Conservation (phyloP, 208 protist genomes). For the Trypanosoma mega region DNA sequence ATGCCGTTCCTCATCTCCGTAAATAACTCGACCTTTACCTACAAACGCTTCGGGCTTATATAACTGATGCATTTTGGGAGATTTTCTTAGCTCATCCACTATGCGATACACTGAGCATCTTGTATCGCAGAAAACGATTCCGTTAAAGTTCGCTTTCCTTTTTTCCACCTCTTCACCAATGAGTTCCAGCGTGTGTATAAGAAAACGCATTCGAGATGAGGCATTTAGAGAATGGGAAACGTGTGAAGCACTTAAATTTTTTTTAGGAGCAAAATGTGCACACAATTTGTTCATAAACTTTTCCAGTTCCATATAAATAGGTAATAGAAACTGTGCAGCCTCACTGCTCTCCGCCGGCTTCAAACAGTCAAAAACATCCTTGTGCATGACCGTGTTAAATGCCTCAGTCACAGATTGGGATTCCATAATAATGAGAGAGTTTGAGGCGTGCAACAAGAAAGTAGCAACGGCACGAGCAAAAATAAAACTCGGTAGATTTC, state of each 20-base stretch:
- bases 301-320: constrained; percentile 8
- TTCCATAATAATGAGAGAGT: constrained; percentile 3
- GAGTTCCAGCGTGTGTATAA: constrained; percentile 22
- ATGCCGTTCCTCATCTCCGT: constrained; percentile 16
- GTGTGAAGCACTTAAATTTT: not conserved
- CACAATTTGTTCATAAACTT: not conserved
- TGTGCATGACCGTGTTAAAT: constrained; percentile 7
- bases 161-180: not conserved
- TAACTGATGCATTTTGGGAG: not conserved
- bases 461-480: constrained; percentile 4
- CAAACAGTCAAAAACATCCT: constrained; percentile 10
- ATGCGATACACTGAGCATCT: constrained; percentile 21
- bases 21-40: constrained; percentile 29
- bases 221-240: not conserved
- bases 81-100: constrained; percentile 10
- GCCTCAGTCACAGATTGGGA: not conserved
- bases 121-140: constrained; percentile 41
- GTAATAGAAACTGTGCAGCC: not conserved
- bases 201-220: constrained; percentile 21
- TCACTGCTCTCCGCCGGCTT: not conserved
- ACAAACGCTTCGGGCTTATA: constrained; percentile 26
- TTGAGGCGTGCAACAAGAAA: constrained; percentile 10
- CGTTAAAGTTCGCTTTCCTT: not conserved
- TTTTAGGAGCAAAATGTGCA: not conserved
- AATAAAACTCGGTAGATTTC: not conserved